Evolutionary conservation across 805 yeast genomes (phyloP).

Genomic region (Sugiyamaella chiloensis): DNA sequence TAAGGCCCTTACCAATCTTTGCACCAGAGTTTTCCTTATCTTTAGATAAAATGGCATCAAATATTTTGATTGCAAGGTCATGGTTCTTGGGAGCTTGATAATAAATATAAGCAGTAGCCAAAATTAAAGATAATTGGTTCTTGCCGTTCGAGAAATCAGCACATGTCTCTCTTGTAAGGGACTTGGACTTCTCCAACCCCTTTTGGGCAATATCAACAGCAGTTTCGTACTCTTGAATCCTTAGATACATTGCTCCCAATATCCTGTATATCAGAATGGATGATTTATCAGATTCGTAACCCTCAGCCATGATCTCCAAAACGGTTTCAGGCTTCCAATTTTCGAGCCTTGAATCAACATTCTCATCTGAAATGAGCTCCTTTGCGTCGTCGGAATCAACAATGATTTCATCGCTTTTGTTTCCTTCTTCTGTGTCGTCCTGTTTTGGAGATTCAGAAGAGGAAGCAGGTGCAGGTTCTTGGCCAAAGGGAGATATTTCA

Average conservation of each 20-base stretch:
- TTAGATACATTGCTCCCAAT: conserved; percentile 55
- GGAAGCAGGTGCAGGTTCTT: background rate
- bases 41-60: conserved; percentile 54
- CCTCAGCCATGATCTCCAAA: conserved; percentile 48
- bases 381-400: conserved; percentile 9
- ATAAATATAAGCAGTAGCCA: conserved; percentile 77
- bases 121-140: conserved; percentile 56
- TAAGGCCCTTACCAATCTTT: conserved; percentile 75
- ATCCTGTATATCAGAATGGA: conserved; percentile 66
- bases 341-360: conserved; percentile 6
- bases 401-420: conserved; percentile 3
- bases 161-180: conserved; percentile 40
- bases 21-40: conserved; percentile 55
- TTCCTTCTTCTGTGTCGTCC: conserved; percentile 18
- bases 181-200: conserved; percentile 50
- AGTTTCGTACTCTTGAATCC: conserved; percentile 57
- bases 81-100: conserved; percentile 90
- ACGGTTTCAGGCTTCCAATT: conserved; percentile 45
- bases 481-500: conserved; percentile 61
- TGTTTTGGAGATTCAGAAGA: conserved; percentile 23
- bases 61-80: conserved; percentile 66
- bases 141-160: conserved; percentile 49
- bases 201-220: conserved; percentile 59
- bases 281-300: conserved; percentile 38
- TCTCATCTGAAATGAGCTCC: conserved; percentile 14